These are phyloP conservation scores for Citrullus colocynthis DNA, from an alignment of 306 rosid species.

Conservation along the genomic window DNA sequence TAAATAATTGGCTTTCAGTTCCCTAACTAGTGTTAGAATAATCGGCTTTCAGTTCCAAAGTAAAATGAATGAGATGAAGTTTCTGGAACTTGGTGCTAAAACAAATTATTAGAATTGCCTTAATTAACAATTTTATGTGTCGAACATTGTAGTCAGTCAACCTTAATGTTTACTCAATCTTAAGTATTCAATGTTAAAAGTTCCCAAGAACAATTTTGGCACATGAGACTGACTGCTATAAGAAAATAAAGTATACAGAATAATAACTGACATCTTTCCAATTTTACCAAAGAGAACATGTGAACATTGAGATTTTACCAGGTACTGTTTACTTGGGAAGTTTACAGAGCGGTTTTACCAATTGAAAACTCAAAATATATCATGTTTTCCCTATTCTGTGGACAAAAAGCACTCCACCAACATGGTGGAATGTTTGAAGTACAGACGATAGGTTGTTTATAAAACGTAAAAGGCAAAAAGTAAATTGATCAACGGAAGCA, in stretches of 20 bases:
- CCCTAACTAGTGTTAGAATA: neutral
- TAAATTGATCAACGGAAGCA: no score
- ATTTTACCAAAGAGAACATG: neutral
- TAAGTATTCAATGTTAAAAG: neutral
- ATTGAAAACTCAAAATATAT: neutral
- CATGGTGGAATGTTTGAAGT: no score
- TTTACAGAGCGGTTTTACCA: neutral
- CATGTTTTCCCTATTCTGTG: no score
- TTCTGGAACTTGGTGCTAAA: neutral
- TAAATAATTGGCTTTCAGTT: constrained; percentile 7
- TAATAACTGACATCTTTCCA: neutral
- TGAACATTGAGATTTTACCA: neutral
- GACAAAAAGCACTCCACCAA: no score
- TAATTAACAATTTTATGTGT: neutral
- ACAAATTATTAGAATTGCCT: neutral
- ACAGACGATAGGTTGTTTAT: no score
- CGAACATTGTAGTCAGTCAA: neutral
- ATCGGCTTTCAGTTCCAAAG: neutral
- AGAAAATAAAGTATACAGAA: neutral
- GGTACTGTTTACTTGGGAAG: neutral
- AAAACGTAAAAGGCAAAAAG: no score
- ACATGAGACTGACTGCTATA: neutral
- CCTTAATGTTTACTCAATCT: neutral
- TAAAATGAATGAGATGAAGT: neutral
- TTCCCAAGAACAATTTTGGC: neutral